Evolutionary conservation across 108 stramenopile species (phyloP).

Genomic region (Nitzschia sp.): DNA sequence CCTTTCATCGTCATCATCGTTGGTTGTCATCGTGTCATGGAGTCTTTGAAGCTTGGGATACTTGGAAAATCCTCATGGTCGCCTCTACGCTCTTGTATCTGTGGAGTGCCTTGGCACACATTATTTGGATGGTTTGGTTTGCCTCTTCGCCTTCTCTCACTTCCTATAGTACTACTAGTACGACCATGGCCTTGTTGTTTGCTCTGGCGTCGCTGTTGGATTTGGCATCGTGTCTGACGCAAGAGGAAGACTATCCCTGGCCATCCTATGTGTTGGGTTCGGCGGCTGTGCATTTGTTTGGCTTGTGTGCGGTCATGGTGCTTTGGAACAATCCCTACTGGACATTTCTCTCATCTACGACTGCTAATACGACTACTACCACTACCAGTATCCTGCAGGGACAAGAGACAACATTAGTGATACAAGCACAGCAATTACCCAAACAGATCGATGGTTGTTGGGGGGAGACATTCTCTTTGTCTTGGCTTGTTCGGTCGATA

Average conservation of each 20-base stretch:
- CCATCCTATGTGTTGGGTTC: slow-evolving; percentile 12
- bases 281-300: neutral
- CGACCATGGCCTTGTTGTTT: slow-evolving; percentile 6
- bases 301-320: slow-evolving; percentile 1
- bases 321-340: neutral
- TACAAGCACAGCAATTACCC: neutral
- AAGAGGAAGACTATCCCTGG: slow-evolving; percentile 19
- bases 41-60: neutral
- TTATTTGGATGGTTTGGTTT: neutral
- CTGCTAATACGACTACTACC: too few species aligned
- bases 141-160: neutral
- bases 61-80: slow-evolving; percentile 3
- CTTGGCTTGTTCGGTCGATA: slow-evolving; percentile 10
- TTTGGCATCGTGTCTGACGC: neutral
- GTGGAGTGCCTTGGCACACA: slow-evolving; percentile 4
- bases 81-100: slow-evolving; percentile 7
- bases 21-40: too few species aligned
- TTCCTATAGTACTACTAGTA: neutral
- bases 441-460: neutral
- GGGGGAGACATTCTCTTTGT: slow-evolving; percentile 10
- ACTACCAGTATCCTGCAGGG: too few species aligned
- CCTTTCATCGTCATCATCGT: too few species aligned
- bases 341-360: too few species aligned
- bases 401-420: too few species aligned
- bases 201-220: slow-evolving; percentile 13